Base-by-base conservation (phyloP, 108 stramenopile genomes). In the Skeletonema tropicum region DNA sequence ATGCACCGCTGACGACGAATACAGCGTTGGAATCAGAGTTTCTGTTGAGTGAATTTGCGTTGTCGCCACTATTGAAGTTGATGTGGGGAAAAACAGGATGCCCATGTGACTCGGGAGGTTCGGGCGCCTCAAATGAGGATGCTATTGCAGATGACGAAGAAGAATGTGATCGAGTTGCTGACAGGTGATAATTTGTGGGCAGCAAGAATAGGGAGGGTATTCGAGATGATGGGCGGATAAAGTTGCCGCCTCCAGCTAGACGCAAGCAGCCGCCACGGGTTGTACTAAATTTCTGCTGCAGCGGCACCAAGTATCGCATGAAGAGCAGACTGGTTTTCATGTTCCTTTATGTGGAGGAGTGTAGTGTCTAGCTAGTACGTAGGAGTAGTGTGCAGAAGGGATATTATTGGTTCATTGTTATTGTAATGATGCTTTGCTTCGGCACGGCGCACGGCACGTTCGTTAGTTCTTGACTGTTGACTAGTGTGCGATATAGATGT, bases 1-100 rank as follows among this genome's bases (percentile, higher is more conserved):
- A 87, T 13, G 90, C 83, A 2, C 94, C 94, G 49, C 66, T 87
- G 23, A 95, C 88, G 8, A 92, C 86, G 71, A 91, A 95, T 3
- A 92, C 89, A 6, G 94, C 87, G 59, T 87, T 67, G n/a, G 79
- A 67, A 72, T 95, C 91, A 6, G 82, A 61, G 61, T 91, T 89
- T 49, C 88, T 74, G 76, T 29, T 39, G 14, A 58, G 11, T 12
- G 74, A 55, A 38, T 39, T 48, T 32, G 9, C 3, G 42, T 15
- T 52, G 52, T 3, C 26, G 63, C 19, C 12, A 68, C 57, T 70
- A 41, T 64, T 57, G 36, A 90, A 64, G 23, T 75, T 45, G 14
- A 90, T 83, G 45, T 90, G 84, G 1, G 67, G 48, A 62, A 75
- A 90, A 13, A 90, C 76, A 11, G 87, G 71, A 32, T 80, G 52